A percentile compares a stretch with the other conserved stretches of the same genome.
phyloP scores from a whole-genome alignment of 139 green algal species.

The Tetradesmus lagerheimii region DNA sequence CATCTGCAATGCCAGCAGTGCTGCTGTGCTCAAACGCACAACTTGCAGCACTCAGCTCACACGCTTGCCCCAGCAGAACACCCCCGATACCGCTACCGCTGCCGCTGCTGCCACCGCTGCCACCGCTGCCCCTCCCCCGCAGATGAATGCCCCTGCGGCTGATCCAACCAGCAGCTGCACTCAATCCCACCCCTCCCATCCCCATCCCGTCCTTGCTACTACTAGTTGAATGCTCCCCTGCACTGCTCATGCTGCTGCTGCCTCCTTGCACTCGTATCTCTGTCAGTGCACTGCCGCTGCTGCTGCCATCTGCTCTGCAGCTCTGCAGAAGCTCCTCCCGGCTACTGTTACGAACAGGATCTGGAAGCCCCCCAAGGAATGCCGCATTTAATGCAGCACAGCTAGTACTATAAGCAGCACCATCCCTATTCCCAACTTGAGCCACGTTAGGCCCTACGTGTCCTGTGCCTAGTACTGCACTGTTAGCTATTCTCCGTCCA shows the following conservation, averaged over 20 bases:
- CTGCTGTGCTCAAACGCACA: not conserved
- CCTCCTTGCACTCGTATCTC: not conserved
- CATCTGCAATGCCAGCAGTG: not conserved
- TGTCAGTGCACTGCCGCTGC: not conserved
- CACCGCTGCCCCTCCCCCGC: not conserved
- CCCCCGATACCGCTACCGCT: not conserved
- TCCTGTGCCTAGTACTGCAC: not conserved
- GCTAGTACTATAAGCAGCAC: too few relatives aligned
- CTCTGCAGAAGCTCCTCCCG: not conserved
- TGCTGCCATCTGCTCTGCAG: not conserved
- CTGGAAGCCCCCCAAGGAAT: not conserved
- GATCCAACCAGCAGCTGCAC: not conserved
- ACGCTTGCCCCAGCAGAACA: not conserved
- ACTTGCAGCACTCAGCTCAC: not conserved
- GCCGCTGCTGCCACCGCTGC: not conserved
- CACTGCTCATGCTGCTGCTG: not conserved
- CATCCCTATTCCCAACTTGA: not conserved
- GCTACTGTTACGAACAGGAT: not conserved
- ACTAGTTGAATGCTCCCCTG: not conserved
- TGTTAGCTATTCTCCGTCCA: not conserved
- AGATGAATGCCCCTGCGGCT: conserved; percentile 2
- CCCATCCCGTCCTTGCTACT: not conserved
- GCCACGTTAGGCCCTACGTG: too few relatives aligned
- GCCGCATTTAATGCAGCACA: not conserved
- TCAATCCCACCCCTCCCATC: not conserved